These are phyloP conservation scores for Paramecium primaurelia DNA, from an alignment of 73 alveolate species.

Conservation along the genomic window DNA sequence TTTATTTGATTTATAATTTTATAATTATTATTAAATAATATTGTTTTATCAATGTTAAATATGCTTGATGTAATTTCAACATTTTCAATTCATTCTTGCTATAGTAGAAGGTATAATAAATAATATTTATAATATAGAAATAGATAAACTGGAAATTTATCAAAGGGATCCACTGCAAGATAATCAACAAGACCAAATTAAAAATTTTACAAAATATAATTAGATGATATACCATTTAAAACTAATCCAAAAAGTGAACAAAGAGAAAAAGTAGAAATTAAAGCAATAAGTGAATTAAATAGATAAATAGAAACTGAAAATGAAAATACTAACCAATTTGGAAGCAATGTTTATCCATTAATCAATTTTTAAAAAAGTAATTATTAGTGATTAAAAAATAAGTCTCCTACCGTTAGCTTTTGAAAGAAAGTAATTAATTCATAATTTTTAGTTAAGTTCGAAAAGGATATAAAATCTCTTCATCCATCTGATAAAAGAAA, in stretches of 20 bases:
- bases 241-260: background rate
- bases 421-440: background rate
- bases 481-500: slow-evolving; percentile 10
- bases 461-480: background rate
- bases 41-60: background rate
- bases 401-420: slow-evolving; percentile 14
- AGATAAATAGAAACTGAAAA: background rate
- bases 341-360: background rate
- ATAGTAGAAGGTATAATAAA: background rate
- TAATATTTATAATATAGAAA: background rate
- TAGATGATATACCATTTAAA: background rate
- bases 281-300: background rate
- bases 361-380: background rate
- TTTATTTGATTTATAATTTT: background rate
- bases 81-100: background rate
- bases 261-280: background rate
- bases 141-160: background rate
- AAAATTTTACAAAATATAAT: background rate
- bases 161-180: background rate
- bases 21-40: background rate
- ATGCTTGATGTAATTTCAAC: slow-evolving; percentile 21
- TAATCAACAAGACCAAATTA: background rate
- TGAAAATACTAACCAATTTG: background rate
- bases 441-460: background rate
- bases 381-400: background rate